Conservation (phyloP, 495 filamentous ascomycete genomes). For the Penicillium daleae region DNA sequence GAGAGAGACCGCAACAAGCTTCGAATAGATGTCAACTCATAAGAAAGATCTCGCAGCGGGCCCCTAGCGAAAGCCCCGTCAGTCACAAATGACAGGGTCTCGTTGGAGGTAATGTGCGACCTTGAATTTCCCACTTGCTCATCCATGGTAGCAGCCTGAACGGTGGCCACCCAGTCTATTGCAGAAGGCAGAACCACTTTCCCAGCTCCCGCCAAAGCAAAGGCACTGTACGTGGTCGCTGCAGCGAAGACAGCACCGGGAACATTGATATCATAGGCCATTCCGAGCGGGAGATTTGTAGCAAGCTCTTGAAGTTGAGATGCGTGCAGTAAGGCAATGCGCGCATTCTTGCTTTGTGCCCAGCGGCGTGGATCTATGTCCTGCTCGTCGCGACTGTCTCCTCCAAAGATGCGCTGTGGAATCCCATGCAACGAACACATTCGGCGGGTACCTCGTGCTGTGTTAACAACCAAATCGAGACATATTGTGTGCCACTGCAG, state of each 20-base stretch:
- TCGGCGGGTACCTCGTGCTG: neutral
- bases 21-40: constrained; percentile 6
- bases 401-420: neutral
- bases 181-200: neutral
- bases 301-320: constrained; percentile 1
- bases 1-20: constrained; percentile 5
- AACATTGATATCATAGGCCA: constrained; percentile 6
- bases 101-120: neutral
- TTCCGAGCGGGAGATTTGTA: neutral
- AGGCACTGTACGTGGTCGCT: constrained; percentile 2
- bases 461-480: neutral
- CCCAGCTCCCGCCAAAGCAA: constrained; percentile 5
- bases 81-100: neutral
- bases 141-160: neutral
- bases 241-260: constrained; percentile 4
- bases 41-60: neutral
- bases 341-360: constrained; percentile 4
- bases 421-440: neutral
- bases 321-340: neutral
- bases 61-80: neutral
- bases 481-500: neutral
- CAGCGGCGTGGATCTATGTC: constrained; percentile 3
- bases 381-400: constrained; percentile 1
- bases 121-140: neutral
- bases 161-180: neutral